Evolutionary conservation across 2,329 filamentous ascomycete species (phyloP).

Genomic region (Ophiocordyceps sinensis): DNA sequence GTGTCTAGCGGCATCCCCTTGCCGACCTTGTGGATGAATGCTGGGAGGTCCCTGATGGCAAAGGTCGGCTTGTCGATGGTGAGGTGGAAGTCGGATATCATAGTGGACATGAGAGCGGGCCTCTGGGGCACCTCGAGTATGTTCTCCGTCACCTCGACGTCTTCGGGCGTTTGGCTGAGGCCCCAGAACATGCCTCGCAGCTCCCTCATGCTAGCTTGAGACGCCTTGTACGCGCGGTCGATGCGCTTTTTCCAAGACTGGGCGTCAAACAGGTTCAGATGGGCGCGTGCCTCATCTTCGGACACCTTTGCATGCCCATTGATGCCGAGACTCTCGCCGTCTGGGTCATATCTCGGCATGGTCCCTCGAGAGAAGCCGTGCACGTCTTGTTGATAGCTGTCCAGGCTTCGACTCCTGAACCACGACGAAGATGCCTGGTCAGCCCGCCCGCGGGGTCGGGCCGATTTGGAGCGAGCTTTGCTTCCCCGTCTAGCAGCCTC

Average conservation of each 20-base stretch:
- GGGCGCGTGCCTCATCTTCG: slow-evolving; percentile 60
- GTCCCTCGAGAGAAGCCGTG: slow-evolving; percentile 20
- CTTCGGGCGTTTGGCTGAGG: slow-evolving; percentile 64
- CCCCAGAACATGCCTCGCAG: slow-evolving; percentile 72
- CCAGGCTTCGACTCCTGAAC: slow-evolving; percentile 41
- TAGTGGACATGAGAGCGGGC: slow-evolving; percentile 65
- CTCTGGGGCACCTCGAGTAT: slow-evolving; percentile 76
- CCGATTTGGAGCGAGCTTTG: slow-evolving; percentile 41
- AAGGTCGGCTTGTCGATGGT: slow-evolving; percentile 88
- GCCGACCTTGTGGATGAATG: slow-evolving; percentile 78
- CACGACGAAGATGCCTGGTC: slow-evolving; percentile 18
- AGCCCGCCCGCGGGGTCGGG: slow-evolving; percentile 22
- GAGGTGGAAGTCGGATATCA: slow-evolving; percentile 75
- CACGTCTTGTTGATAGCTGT: slow-evolving; percentile 20
- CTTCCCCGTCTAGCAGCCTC: slow-evolving; percentile 44
- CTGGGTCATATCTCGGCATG: slow-evolving; percentile 61
- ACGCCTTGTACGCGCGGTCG: slow-evolving; percentile 55
- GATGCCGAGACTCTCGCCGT: slow-evolving; percentile 49
- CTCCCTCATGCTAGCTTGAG: slow-evolving; percentile 63
- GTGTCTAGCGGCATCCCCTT: slow-evolving; percentile 92
- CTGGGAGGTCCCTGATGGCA: slow-evolving; percentile 62
- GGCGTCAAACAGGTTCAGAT: slow-evolving; percentile 66
- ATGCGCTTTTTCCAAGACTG: slow-evolving; percentile 89
- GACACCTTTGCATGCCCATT: slow-evolving; percentile 59
- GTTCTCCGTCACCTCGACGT: slow-evolving; percentile 67